These are phyloP conservation scores for Spiromastix sp. DNA, from an alignment of 2,329 filamentous ascomycete genomes.

Conservation along the genomic window DNA sequence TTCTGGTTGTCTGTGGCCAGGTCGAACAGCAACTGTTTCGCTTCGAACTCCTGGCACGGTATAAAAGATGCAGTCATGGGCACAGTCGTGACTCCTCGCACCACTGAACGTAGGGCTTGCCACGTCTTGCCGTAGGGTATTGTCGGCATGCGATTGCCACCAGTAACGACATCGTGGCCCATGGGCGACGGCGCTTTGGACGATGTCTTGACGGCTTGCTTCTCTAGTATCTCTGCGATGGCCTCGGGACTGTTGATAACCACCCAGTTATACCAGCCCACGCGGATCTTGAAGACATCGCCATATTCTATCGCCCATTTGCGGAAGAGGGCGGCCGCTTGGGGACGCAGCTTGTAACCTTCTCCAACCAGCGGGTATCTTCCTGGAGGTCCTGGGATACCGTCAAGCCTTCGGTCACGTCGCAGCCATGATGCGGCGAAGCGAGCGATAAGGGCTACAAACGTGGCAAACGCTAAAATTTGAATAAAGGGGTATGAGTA, in stretches of 20 bases:
- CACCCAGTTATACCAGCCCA: slow-evolving; percentile 39
- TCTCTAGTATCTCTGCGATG: slow-evolving; percentile 36
- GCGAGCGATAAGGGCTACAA: too few species aligned
- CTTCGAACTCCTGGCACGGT: slow-evolving; percentile 37
- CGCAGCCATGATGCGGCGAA: slow-evolving; percentile 1
- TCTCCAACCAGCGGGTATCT: slow-evolving; percentile 8
- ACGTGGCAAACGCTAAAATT: too few species aligned
- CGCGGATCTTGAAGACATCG: slow-evolving; percentile 34
- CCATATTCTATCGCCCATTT: slow-evolving; percentile 34
- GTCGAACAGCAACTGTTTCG: slow-evolving; percentile 35
- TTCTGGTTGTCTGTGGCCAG: slow-evolving; percentile 25
- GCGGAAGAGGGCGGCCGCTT: slow-evolving; percentile 22
- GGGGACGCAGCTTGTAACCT: slow-evolving; percentile 6
- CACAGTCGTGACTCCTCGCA: slow-evolving; percentile 28
- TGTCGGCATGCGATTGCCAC: slow-evolving; percentile 31
- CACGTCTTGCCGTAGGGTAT: slow-evolving; percentile 34
- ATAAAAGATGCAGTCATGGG: slow-evolving; percentile 29
- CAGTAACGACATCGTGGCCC: slow-evolving; percentile 21
- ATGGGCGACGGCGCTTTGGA: slow-evolving; percentile 2
- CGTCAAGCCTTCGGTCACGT: slow-evolving; percentile 1
- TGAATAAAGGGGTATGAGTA: too few species aligned
- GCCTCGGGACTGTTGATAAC: slow-evolving; percentile 35
- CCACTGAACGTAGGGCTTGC: slow-evolving; percentile 30
- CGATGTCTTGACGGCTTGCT: slow-evolving; percentile 11
- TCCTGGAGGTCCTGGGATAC: slow-evolving; percentile 6